Base-by-base conservation (phyloP, 495 filamentous ascomycete genomes). In the Penicillium tannophilum region DNA sequence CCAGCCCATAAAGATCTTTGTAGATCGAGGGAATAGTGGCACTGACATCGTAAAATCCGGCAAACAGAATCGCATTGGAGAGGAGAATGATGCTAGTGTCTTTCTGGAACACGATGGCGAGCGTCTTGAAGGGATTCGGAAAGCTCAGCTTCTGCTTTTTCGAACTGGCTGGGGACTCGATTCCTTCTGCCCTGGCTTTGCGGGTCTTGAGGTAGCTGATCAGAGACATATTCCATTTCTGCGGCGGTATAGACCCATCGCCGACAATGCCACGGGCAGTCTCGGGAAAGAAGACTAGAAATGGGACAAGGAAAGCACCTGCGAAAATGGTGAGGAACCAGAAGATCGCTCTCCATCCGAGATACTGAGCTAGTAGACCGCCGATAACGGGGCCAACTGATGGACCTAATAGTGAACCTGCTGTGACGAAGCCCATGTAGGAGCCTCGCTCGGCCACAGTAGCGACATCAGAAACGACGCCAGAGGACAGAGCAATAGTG, bases 281-380 rank as follows among this genome's bases (percentile, higher is more conserved):
- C 57, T 82, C 79, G 1, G 77, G 78, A 17, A 79, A 70, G 51
- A 73, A 62, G 11, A 78, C 26, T 1, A 78, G 57, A 26, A 73
- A 63, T 4, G 69, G 43, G 7, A 76, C 23, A 33, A 76, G 54
- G 20, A 74, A 63, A 8, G 76, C 73, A 0, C 76, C 82, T 12
- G 79, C 72, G 39, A 86, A 73, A 49, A 90, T 90, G 43, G 80
- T 74, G n/a, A 90, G 76, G 63, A 91, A 90, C 87, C 88, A 91
- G 68, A 93, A 93, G 43, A 89, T 88, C 23, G 83, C 77, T 30
- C 83, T 68, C 88, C 88, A 91, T 0, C 86, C 87, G 4, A 91
- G 77, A 56, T 82, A 88, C 55, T 89, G 77, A 7, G 82, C 72
- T 0, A 91, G 71, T 2, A 90, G 54, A 1, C 88, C 88, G 10